A percentile compares a stretch with the other conserved stretches of the same genome.
phyloP scores from a whole-genome alignment of 768 basidiomycete genomes.

The Paxillus involutus region DNA sequence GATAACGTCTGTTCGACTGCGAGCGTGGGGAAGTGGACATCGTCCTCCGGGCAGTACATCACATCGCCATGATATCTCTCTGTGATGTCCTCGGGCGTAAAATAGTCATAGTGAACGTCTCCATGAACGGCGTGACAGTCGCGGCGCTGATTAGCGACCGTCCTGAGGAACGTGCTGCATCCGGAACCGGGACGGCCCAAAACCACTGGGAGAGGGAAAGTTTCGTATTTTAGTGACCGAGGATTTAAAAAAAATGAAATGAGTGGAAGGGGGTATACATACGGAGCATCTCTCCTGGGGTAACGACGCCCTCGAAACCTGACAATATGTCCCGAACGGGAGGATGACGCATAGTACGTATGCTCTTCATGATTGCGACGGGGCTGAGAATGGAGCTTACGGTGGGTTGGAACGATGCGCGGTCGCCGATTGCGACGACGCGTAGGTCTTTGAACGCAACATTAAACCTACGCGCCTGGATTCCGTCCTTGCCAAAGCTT shows the following conservation, averaged over 20 bases:
- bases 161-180: slow-evolving; percentile 51
- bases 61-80: slow-evolving; percentile 49
- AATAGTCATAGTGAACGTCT: slow-evolving; percentile 45
- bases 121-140: slow-evolving; percentile 42
- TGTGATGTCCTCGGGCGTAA: slow-evolving; percentile 42
- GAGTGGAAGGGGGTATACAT: slow-evolving; percentile 34
- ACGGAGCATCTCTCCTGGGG: slow-evolving; percentile 78
- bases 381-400: slow-evolving; percentile 55
- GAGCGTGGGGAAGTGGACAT: slow-evolving; percentile 52
- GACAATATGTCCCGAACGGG: no score
- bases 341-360: slow-evolving; percentile 55
- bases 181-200: slow-evolving; percentile 79
- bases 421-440: slow-evolving; percentile 48
- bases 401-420: slow-evolving; percentile 46
- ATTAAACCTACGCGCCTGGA: slow-evolving; percentile 44
- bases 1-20: slow-evolving; percentile 47
- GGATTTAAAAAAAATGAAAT: neutral
- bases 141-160: slow-evolving; percentile 44
- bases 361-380: slow-evolving; percentile 32
- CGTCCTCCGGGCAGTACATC: slow-evolving; percentile 41
- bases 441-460: slow-evolving; percentile 51
- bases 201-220: slow-evolving; percentile 50
- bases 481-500: slow-evolving; percentile 34
- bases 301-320: slow-evolving; percentile 64
- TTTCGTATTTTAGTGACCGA: neutral